These are phyloP conservation scores for Cucurbita moschata DNA, from an alignment of 306 rosid species.

Conservation along the genomic window DNA sequence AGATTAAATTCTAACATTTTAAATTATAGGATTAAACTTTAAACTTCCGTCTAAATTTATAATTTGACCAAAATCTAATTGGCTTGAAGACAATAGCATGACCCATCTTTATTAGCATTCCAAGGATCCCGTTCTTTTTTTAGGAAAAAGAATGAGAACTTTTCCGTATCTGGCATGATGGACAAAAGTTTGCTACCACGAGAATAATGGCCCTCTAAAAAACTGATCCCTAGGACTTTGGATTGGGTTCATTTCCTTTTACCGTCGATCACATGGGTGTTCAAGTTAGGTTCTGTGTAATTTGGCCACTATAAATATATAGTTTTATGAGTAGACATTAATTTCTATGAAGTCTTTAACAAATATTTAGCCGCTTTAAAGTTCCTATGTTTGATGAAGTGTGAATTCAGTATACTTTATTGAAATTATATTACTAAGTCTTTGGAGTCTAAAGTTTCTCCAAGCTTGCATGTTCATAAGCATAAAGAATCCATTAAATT, in stretches of 20 bases:
- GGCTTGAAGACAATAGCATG: background rate
- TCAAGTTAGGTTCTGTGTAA: background rate
- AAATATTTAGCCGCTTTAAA: background rate
- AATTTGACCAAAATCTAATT: background rate
- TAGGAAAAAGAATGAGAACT: background rate
- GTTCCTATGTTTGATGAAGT: background rate
- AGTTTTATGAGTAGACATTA: background rate
- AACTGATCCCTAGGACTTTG: background rate
- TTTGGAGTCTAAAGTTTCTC: background rate
- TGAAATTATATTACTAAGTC: background rate
- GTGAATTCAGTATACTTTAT: background rate
- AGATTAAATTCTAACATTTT: too few species aligned
- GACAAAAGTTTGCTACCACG: background rate
- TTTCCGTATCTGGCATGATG: background rate
- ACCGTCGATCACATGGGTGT: background rate
- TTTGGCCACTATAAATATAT: background rate
- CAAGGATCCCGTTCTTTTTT: background rate
- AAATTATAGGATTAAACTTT: too few species aligned
- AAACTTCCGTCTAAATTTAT: too few species aligned
- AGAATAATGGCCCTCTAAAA: background rate
- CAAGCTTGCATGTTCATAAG: background rate
- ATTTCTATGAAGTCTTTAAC: background rate
- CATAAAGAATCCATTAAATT: background rate
- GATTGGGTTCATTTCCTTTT: background rate
- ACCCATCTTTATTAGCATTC: background rate